Base-by-base conservation (phyloP, 768 basidiomycete genomes). In the Boletus reticulatus region DNA sequence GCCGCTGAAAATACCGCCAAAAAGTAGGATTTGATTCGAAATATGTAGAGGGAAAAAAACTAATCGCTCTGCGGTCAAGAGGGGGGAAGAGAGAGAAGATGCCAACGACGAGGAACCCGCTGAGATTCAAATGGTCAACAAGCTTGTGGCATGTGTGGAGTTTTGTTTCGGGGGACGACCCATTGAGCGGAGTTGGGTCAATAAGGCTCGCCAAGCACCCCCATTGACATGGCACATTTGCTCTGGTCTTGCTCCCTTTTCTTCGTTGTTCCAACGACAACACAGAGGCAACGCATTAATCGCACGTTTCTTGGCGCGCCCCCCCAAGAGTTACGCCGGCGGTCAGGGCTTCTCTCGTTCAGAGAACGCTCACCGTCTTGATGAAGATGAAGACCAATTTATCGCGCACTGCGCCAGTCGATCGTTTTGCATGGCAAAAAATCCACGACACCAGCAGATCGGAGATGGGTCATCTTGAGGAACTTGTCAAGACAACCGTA, bases 111-210 rank as follows among this genome's bases (percentile, higher is more conserved):
- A 34, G 34, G 54, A 22, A 12, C 36, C 13, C 52, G 47, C 48
- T 52, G 46, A 38, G 50, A 42, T 52, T 49, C 27, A 50, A 60
- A 58, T 38, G 36, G 43, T 0, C 29, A 1, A 31, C 34, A 39
- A 2, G 20, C 22, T 43, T 52, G 55, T 62, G 64, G 52, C 60
- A n/a, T n/a, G 58, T 44, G 59, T 47, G 49, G 49, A 46, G 43
- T 50, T 55, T 51, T 57, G 34, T 52, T 55, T 53, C 45, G 52
- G 39, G 53, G 50, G 50, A 31, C 34, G 27, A 39, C 36, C 16
- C 55, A 16, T 31, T 38, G 51, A 63, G 62, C 63, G 59, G 62
- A 64, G 62, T 64, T 63, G 63, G 38, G n/a, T 13, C 48, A 11
- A 12, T 27, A 38, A 16, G 6, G 34, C 42, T 36, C 39, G 53